Base-by-base conservation (phyloP, 768 basidiomycete species). In the Collybiopsis confluens region DNA sequence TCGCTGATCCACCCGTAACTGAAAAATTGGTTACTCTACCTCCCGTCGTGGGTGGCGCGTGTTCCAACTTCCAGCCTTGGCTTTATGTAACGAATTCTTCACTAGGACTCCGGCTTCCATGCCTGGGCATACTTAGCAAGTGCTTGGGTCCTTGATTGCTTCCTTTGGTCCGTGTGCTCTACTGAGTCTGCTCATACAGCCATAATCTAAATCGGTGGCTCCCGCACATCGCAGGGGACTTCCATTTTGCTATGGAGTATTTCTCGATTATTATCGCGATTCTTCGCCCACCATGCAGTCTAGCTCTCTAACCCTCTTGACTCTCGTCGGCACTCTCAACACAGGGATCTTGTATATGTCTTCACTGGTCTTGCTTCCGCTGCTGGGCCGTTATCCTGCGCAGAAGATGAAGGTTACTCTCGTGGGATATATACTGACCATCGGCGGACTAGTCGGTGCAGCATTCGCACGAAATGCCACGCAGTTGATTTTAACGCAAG, bases 221-320 rank as follows among this genome's bases (percentile, higher is more conserved):
- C n/a, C 18, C 10, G 24, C 21, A 13, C 24, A 9, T 18, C 18
- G 15, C 35, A 60, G 59, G 59, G 52, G 56, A 4, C 63, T 66
- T 52, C 67, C 67, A n/a, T 66, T 61, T 35, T 62, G 65, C 23
- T 67, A 61, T 38, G 67, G 66, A 20, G 61, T 64, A 9, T 67
- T 67, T 49, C 58, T 68, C 28, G 43, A 62, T 28, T 53, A 62
- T 27, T 68, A 67, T 50, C 43, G 38, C 20, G 38, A 52, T 30
- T 55, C 61, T 27, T 56, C 61, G 45, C 59, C 64, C 36, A 57
- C 60, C 8, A 24, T 37, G n/a, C 59, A 56, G 18, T 28, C 61
- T 1, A 53, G 57, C 18, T 60, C 60, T 10, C 41, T 38, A 24
- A 41, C 24, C 5, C 30, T 64, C 3, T 57, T 67, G 15, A 62